Percentiles rank a stretch among this genome's conserved stretches.
These are phyloP conservation scores for Phoma sp. DNA, from an alignment of 2,329 filamentous ascomycete genomes.

Conservation along the genomic window DNA sequence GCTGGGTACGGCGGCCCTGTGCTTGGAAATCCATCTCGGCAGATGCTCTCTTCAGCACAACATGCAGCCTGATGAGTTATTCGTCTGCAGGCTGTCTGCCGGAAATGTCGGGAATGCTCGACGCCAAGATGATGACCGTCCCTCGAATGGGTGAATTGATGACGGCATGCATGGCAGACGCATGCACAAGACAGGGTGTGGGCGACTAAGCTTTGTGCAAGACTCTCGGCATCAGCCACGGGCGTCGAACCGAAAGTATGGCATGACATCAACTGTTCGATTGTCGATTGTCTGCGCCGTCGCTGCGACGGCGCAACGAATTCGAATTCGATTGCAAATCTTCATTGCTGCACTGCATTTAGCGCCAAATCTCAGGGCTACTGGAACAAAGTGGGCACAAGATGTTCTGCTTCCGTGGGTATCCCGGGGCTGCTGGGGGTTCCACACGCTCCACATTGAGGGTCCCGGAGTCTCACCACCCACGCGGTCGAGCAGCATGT, in stretches of 20 bases:
- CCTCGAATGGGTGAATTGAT: slow-evolving; percentile 17
- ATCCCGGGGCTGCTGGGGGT: slow-evolving; percentile 17
- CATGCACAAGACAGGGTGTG: slow-evolving; percentile 14
- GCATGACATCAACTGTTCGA: slow-evolving; percentile 23
- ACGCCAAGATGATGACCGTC: slow-evolving; percentile 18
- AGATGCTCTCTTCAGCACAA: background rate
- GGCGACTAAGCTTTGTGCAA: slow-evolving; percentile 38
- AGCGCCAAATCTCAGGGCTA: slow-evolving; percentile 6
- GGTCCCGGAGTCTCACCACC: slow-evolving; percentile 21
- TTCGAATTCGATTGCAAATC: slow-evolving; percentile 6
- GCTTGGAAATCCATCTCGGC: slow-evolving; percentile 5
- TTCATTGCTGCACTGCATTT: slow-evolving; percentile 2
- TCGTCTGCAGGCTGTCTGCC: slow-evolving; percentile 2
- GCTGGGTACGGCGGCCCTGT: slow-evolving; percentile 18
- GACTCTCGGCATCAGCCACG: slow-evolving; percentile 35
- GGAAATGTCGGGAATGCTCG: slow-evolving; percentile 21
- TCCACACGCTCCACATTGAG: slow-evolving; percentile 15
- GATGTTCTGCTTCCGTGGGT: slow-evolving; percentile 16
- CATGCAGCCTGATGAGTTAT: slow-evolving; percentile 3
- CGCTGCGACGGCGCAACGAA: background rate
- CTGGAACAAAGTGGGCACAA: slow-evolving; percentile 13
- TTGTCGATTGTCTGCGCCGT: background rate
- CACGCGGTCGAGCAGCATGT: slow-evolving; percentile 22
- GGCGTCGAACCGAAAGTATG: slow-evolving; percentile 25
- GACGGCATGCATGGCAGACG: slow-evolving; percentile 27